A percentile compares a stretch with the other conserved stretches of the same genome.
phyloP scores from a whole-genome alignment of 495 filamentous ascomycete species.

The Penicillium canariense region DNA sequence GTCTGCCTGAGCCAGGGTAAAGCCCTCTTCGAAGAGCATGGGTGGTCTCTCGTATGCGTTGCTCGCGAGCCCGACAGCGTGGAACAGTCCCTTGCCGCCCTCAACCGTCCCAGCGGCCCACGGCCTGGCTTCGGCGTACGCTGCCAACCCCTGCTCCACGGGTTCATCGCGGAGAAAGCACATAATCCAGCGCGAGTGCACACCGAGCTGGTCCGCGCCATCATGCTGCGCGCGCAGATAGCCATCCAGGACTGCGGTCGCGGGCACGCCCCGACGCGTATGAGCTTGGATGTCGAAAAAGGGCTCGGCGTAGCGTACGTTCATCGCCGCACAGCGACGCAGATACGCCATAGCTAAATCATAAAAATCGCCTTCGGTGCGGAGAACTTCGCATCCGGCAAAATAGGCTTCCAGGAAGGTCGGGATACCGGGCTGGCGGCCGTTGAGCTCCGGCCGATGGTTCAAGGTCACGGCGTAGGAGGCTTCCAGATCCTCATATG shows the following conservation, averaged over 20 bases:
- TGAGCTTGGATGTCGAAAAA: slow-evolving; percentile 48
- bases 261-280: slow-evolving; percentile 34
- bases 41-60: slow-evolving; percentile 42
- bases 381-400: slow-evolving; percentile 38
- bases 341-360: slow-evolving; percentile 43
- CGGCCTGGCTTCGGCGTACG: slow-evolving; percentile 26
- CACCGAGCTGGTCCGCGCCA: slow-evolving; percentile 23
- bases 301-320: slow-evolving; percentile 42
- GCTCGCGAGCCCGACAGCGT: slow-evolving; percentile 43
- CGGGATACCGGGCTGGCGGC: slow-evolving; percentile 30
- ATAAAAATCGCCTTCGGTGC: slow-evolving; percentile 39
- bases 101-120: slow-evolving; percentile 28
- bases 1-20: slow-evolving; percentile 30
- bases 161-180: slow-evolving; percentile 42
- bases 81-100: slow-evolving; percentile 33
- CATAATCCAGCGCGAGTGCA: slow-evolving; percentile 37
- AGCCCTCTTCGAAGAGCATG: slow-evolving; percentile 37
- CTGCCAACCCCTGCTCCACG: slow-evolving; percentile 23
- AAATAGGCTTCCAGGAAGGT: slow-evolving; percentile 45
- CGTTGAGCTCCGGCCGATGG: slow-evolving; percentile 33
- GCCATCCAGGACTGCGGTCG: slow-evolving; percentile 31
- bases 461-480: slow-evolving; percentile 35
- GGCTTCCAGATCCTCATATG: slow-evolving; percentile 29
- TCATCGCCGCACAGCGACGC: slow-evolving; percentile 29
- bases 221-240: slow-evolving; percentile 35